Percentiles rank a stretch among this genome's conserved stretches.
Evolutionary conservation across 352 stramenopile species (phyloP).

Genomic region (Elongisporangium senticosum): DNA sequence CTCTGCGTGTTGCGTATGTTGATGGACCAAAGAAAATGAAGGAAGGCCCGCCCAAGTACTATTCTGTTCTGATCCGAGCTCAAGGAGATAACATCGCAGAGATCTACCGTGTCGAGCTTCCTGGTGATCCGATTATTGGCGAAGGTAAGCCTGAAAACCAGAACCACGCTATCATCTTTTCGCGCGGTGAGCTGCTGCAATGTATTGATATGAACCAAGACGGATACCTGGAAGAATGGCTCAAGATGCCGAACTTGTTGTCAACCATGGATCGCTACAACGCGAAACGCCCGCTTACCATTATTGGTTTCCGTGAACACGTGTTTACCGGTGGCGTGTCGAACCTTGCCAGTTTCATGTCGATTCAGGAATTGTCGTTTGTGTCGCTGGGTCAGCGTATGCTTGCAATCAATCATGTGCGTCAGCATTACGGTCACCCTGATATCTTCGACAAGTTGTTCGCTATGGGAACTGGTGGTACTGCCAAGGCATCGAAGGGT

Average conservation of each 20-base stretch:
- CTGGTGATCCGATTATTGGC: slow-evolving; percentile 79
- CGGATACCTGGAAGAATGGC: slow-evolving; percentile 71
- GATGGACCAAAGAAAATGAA: slow-evolving; percentile 86
- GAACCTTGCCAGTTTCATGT: slow-evolving; percentile 59
- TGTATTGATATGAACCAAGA: slow-evolving; percentile 92
- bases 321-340: slow-evolving; percentile 58
- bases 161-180: slow-evolving; percentile 87
- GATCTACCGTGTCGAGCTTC: slow-evolving; percentile 77
- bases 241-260: slow-evolving; percentile 87
- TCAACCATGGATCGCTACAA: slow-evolving; percentile 61
- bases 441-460: slow-evolving; percentile 69
- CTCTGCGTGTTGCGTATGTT: slow-evolving; percentile 71
- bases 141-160: slow-evolving; percentile 89
- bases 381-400: slow-evolving; percentile 59
- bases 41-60: slow-evolving; percentile 80
- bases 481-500: slow-evolving; percentile 51
- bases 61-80: slow-evolving; percentile 70
- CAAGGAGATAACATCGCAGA: slow-evolving; percentile 75
- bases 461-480: slow-evolving; percentile 46
- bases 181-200: slow-evolving; percentile 77
- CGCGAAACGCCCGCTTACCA: slow-evolving; percentile 40
- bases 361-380: slow-evolving; percentile 56
- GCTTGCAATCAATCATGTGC: slow-evolving; percentile 41
- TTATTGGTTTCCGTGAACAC: slow-evolving; percentile 62
- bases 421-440: slow-evolving; percentile 60